Evolutionary conservation across 176 grass and related monocot species (phyloP).

Genomic region (Hyparrhenia diplandra): DNA sequence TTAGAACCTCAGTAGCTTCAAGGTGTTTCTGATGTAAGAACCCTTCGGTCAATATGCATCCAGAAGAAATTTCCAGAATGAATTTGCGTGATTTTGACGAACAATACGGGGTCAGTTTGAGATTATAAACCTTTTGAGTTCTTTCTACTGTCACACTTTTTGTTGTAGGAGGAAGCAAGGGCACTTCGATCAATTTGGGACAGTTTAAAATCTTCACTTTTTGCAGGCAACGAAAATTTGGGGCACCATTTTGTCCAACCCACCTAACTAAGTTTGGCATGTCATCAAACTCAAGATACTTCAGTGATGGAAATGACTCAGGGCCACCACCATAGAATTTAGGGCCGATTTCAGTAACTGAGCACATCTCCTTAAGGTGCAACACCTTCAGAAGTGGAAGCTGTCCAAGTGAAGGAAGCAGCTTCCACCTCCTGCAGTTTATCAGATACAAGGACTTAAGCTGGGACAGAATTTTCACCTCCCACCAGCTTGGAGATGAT

Average conservation of each 20-base stretch:
- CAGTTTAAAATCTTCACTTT: constrained; percentile 41
- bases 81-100: constrained; percentile 25
- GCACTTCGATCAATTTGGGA: constrained; percentile 29
- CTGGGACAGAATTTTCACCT: background rate
- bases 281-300: constrained; percentile 28
- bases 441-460: constrained; percentile 27
- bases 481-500: constrained; percentile 37
- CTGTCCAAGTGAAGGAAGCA: constrained; percentile 48
- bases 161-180: constrained; percentile 21
- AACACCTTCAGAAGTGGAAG: constrained; percentile 33
- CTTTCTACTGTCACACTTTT: constrained; percentile 28
- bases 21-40: constrained; percentile 38
- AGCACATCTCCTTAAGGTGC: constrained; percentile 19
- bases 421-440: constrained; percentile 24
- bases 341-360: constrained; percentile 24
- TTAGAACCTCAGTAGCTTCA: constrained; percentile 33
- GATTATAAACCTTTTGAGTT: constrained; percentile 3
- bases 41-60: constrained; percentile 12
- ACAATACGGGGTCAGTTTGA: constrained; percentile 10
- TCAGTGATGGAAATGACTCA: constrained; percentile 37
- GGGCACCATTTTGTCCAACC: background rate
- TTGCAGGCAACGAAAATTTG: constrained; percentile 7
- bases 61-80: constrained; percentile 28
- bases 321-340: constrained; percentile 24
- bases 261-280: constrained; percentile 21